These are phyloP conservation scores for Aspergillus tanneri DNA, from an alignment of 2,329 filamentous ascomycete genomes.

Conservation along the genomic window DNA sequence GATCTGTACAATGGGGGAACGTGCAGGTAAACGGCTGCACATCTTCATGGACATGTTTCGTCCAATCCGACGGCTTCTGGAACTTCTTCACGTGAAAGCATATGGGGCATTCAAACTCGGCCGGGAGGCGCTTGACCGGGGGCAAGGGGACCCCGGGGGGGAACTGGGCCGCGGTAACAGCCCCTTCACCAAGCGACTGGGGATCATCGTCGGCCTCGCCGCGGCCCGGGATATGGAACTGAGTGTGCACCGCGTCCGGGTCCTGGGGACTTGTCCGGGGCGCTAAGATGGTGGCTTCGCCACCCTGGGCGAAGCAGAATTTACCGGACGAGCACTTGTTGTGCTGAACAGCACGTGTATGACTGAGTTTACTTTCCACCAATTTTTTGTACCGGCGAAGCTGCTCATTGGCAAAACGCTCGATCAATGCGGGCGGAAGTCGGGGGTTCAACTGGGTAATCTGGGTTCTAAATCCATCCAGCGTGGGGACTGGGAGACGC, in stretches of 20 bases:
- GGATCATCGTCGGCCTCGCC: conserved; percentile 63
- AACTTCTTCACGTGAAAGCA: conserved; percentile 85
- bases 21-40: conserved; percentile 92
- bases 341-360: conserved; percentile 60
- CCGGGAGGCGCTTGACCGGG: conserved; percentile 72
- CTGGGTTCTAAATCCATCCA: conserved; percentile 74
- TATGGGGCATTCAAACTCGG: conserved; percentile 84
- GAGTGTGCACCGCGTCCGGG: conserved; percentile 55
- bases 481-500: conserved; percentile 68
- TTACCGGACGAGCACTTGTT: conserved; percentile 60
- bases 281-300: conserved; percentile 62
- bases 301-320: conserved; percentile 67
- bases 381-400: conserved; percentile 75
- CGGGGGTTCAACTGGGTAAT: conserved; percentile 72
- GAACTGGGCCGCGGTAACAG: conserved; percentile 71
- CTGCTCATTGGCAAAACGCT: conserved; percentile 81
- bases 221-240: conserved; percentile 56
- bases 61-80: conserved; percentile 92
- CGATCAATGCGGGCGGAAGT: conserved; percentile 66
- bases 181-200: conserved; percentile 65
- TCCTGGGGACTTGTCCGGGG: conserved; percentile 54
- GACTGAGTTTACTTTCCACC: conserved; percentile 67
- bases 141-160: conserved; percentile 79
- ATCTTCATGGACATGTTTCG: conserved; percentile 92
- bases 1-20: conserved; percentile 76